A percentile compares a stretch with the other conserved stretches of the same genome.
Evolutionary conservation across 257 asterid genomes (phyloP).

Genomic region (Lantana camara): DNA sequence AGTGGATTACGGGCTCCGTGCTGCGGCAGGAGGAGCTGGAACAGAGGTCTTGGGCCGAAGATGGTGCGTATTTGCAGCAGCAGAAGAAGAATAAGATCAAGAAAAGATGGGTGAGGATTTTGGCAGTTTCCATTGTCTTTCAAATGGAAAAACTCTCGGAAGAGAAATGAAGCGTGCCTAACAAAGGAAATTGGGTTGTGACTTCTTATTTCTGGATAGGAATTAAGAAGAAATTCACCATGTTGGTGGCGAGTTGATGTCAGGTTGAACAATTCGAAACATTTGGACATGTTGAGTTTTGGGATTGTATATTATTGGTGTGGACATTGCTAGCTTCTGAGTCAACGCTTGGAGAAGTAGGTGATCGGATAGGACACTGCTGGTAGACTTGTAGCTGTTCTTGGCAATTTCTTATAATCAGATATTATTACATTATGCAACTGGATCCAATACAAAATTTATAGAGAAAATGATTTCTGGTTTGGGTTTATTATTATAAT

Average conservation of each 20-base stretch:
- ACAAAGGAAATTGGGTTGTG: too few species aligned
- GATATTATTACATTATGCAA: too few species aligned
- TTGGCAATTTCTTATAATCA: too few species aligned
- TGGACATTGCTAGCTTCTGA: neutral
- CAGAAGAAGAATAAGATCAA: slow-evolving; percentile 17
- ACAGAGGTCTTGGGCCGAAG: slow-evolving; percentile 37
- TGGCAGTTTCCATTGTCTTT: slow-evolving; percentile 11
- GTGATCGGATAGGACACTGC: neutral
- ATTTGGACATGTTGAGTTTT: neutral
- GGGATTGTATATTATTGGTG: slow-evolving; percentile 8
- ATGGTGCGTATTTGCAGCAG: neutral
- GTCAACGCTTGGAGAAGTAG: neutral
- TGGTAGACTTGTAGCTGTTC: neutral
- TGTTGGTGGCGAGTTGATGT: neutral
- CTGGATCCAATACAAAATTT: too few species aligned
- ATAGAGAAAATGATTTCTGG: too few species aligned
- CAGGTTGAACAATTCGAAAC: slow-evolving; percentile 2
- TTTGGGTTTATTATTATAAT: too few species aligned
- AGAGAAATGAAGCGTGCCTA: neutral
- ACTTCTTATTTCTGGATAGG: neutral
- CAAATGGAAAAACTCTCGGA: neutral
- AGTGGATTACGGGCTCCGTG: slow-evolving; percentile 45
- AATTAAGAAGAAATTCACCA: neutral
- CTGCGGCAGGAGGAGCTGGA: slow-evolving; percentile 32
- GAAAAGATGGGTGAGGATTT: slow-evolving; percentile 9